Evolutionary conservation across 805 yeast genomes (phyloP).

Genomic region (Kregervanrija delftensis): DNA sequence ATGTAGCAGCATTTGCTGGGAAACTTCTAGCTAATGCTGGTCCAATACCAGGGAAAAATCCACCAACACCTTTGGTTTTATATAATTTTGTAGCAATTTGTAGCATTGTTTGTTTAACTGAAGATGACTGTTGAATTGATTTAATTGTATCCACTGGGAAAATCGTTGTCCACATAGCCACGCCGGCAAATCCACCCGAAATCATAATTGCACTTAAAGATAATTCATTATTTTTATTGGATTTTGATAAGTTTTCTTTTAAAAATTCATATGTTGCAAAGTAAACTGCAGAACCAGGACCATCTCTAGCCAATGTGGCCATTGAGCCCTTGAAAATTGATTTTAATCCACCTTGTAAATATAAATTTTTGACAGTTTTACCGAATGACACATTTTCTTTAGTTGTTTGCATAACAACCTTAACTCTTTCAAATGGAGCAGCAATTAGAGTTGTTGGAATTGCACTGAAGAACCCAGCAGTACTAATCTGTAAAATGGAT

Average conservation of each 20-base stretch:
- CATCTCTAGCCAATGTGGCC: conserved; percentile 93
- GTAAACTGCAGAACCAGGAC: conserved; percentile 94
- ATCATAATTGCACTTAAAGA: conserved; percentile 70
- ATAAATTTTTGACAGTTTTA: conserved; percentile 59
- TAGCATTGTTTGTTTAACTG: conserved; percentile 44
- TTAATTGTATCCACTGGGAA: conserved; percentile 96
- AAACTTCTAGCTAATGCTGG: conserved; percentile 92
- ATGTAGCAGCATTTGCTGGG: conserved; percentile 99
- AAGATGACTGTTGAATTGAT: conserved; percentile 68
- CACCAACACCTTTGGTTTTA: conserved; percentile 71
- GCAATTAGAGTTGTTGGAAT: conserved; percentile 92
- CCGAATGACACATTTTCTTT: conserved; percentile 38
- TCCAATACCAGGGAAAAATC: conserved; percentile 96
- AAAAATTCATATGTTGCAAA: conserved; percentile 89
- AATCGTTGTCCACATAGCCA: conserved; percentile 93
- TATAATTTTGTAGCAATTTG: conserved; percentile 67
- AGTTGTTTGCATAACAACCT: conserved; percentile 81
- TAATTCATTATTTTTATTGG: conserved; percentile 43
- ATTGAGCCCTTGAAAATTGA: conserved; percentile 87
- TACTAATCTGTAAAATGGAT: conserved; percentile 51
- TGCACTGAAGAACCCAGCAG: conserved; percentile 93
- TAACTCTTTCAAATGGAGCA: conserved; percentile 96
- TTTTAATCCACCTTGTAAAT: conserved; percentile 71
- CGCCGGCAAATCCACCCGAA: conserved; percentile 96
- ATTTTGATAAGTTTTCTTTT: conserved; percentile 52